Percentiles rank a stretch among this genome's conserved stretches.
Conservation (phyloP, 75 land plant genomes). For the Isoetes taiwanensis region DNA sequence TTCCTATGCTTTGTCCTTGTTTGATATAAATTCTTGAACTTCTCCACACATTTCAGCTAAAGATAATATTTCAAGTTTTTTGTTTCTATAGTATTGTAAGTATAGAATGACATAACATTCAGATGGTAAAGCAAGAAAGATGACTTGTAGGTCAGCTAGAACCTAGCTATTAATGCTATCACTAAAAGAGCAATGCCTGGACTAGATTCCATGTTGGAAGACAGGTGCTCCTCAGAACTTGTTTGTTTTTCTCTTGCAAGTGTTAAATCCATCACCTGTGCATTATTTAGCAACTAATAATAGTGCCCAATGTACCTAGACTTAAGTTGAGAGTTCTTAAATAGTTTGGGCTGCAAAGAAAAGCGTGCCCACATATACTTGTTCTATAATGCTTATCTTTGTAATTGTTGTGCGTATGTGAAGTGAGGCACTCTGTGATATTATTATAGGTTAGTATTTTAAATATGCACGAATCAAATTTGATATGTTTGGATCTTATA, state of each 20-base stretch:
- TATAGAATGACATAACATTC: slow-evolving; percentile 91
- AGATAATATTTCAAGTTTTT: not conserved
- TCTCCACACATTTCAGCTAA: slow-evolving; percentile 83
- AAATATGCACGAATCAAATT: no score
- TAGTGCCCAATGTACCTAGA: no score
- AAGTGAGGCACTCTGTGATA: no score
- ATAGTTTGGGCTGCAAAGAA: no score
- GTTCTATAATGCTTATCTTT: no score
- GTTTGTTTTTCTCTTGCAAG: slow-evolving; percentile 82
- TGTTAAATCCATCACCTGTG: slow-evolving; percentile 93
- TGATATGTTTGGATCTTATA: no score
- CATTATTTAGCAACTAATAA: no score
- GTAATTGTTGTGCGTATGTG: no score
- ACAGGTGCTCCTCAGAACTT: slow-evolving; percentile 79
- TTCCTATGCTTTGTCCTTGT: slow-evolving; percentile 88
- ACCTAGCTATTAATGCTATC: slow-evolving; percentile 84
- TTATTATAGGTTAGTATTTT: no score
- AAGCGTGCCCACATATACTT: no score
- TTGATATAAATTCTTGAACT: slow-evolving; percentile 82
- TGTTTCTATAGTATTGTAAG: no score
- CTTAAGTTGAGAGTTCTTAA: no score
- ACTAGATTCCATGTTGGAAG: slow-evolving; percentile 32
- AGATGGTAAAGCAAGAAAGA: slow-evolving; percentile 79
- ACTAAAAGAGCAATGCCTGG: slow-evolving; percentile 94
- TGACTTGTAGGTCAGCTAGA: slow-evolving; percentile 97